Evolutionary conservation across 257 asterid species (phyloP), one percentile per base, ranked within the genome.

Genomic region (Fraxinus cuspidata): DNA sequence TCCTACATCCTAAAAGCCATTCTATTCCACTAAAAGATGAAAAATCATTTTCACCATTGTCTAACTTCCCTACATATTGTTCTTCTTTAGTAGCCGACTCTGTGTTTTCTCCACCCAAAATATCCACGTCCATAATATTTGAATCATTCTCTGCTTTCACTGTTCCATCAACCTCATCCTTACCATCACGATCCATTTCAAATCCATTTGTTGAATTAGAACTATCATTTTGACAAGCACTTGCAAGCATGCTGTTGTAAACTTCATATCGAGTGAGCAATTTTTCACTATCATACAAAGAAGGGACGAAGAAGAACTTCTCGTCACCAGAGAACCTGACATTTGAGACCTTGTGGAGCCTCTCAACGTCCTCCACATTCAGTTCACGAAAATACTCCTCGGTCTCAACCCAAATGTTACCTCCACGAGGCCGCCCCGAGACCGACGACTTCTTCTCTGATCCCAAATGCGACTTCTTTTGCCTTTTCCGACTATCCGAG

Each of bases 1-100:
- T 87, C 89, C 89, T 93, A 71, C 96, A 90, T 84, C 99, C 99
- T 86, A 96, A 88, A 74, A 96, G 92, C 99, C 99, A 93, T 82
- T 93, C 99, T 68, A 93, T 80, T 67, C 98, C 92, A 84, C 88
- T 88, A 81, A 82, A 75, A 29, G 86, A 83, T 37, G 84, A 64
- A 19, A 71, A 42, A 15, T 71, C 81, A 74, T 77, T 85, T 71
- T 60, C 85, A 32, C 72, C 56, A 4, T 75, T 80, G 70, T 29
- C 80, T 66, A 72, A 78, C 74, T 85, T 83, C 13, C 78, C 86
- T 69, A 73, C 87, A 79, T 80, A 58, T 73, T 78, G 77, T 51
- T 78, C 79, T 80, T 78, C 85, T 51, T 38, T 82, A 21, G 32
- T 81, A 63, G 35, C 73, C 15, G 71, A 38, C 38, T 74, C 85